These are phyloP conservation scores for Stenogyne calaminthoides DNA, from an alignment of 305 asterid species.

Conservation along the genomic window DNA sequence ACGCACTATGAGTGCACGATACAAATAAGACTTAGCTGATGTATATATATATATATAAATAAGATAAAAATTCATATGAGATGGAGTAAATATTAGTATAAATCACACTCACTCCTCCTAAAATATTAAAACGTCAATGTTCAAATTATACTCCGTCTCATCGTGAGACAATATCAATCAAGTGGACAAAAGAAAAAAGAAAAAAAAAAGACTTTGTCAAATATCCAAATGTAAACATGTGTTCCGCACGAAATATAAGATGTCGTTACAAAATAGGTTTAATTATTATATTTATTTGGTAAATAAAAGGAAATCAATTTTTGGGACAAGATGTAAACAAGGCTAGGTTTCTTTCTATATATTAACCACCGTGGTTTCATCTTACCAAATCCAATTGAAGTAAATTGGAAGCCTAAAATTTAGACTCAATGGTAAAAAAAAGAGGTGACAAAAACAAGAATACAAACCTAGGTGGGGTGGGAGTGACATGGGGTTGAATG, in stretches of 20 bases:
- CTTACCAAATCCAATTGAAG: not conserved
- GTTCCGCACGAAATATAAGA: not conserved
- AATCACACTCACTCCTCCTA: too few relatives aligned
- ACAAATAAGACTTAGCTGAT: too few relatives aligned
- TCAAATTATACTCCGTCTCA: too few relatives aligned
- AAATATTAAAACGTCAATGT: too few relatives aligned
- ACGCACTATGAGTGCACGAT: too few relatives aligned
- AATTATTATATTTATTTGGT: not conserved
- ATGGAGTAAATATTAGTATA: too few relatives aligned
- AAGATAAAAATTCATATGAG: too few relatives aligned
- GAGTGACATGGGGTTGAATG: conserved; percentile 49
- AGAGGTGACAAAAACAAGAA: conserved; percentile 24
- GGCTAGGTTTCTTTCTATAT: not conserved
- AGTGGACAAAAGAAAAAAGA: too few relatives aligned
- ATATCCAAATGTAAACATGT: not conserved
- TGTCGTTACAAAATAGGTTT: not conserved
- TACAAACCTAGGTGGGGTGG: conserved; percentile 7
- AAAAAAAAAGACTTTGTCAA: too few relatives aligned
- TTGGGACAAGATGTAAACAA: not conserved
- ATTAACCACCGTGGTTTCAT: not conserved
- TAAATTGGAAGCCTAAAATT: not conserved
- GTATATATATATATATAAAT: too few relatives aligned
- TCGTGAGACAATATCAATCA: too few relatives aligned
- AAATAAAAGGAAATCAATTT: not conserved
- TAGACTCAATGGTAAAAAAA: conserved; percentile 23